Evolutionary conservation across 306 rosid species (phyloP).

Genomic region (Lotus japonicus): DNA sequence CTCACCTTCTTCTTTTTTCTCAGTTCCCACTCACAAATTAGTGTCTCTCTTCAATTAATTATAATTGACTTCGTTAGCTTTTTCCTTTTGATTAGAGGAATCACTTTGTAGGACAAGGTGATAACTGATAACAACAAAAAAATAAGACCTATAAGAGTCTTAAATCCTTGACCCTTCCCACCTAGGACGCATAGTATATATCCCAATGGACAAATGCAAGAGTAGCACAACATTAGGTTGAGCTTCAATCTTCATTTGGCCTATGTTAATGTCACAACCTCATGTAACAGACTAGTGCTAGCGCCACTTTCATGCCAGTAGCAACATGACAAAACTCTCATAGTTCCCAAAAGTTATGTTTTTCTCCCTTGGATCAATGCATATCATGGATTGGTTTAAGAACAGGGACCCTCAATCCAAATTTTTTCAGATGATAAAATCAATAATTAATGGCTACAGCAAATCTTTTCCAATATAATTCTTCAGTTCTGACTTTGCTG

Average conservation of each 20-base stretch:
- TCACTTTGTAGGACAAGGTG: too few species aligned
- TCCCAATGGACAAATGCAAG: conserved; percentile 2
- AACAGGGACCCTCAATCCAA: not conserved
- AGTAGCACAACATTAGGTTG: not conserved
- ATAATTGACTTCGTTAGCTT: too few species aligned
- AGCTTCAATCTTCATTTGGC: conserved; percentile 11
- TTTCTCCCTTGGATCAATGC: not conserved
- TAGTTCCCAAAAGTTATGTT: not conserved
- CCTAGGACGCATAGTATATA: not conserved
- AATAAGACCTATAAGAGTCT: not conserved
- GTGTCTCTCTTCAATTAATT: too few species aligned
- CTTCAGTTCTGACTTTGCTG: conserved; percentile 68
- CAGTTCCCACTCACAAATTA: too few species aligned
- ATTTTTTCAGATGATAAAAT: conserved; percentile 18
- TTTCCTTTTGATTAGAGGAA: too few species aligned
- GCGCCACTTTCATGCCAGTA: not conserved
- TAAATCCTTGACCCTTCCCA: not conserved
- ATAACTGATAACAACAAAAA: too few species aligned
- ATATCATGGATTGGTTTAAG: conserved; percentile 9
- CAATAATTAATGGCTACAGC: conserved; percentile 19
- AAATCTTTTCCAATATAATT: conserved; percentile 48
- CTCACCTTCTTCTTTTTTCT: too few species aligned
- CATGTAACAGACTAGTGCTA: not conserved
- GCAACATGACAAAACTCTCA: conserved; percentile 3
- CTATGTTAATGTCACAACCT: conserved; percentile 7